phyloP scores from a whole-genome alignment of 495 filamentous ascomycete species.

The Penicillium maclennaniae region DNA sequence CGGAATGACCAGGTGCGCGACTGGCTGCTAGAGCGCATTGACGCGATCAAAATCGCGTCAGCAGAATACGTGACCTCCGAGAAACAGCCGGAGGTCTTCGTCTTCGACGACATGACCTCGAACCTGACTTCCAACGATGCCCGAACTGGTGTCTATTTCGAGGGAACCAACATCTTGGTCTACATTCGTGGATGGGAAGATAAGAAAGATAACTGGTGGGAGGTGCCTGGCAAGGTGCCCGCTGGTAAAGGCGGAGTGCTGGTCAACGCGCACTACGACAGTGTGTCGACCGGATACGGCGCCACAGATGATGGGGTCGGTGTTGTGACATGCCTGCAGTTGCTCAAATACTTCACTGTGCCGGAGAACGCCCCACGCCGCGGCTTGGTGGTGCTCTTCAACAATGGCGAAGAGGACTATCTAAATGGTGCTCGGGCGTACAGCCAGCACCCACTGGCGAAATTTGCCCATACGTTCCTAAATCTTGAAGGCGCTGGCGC shows the following conservation, averaged over 20 bases:
- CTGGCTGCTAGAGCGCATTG: constrained; percentile 70
- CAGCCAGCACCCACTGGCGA: constrained; percentile 71
- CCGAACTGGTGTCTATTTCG: constrained; percentile 63
- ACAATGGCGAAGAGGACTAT: constrained; percentile 95
- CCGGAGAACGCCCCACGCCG: constrained; percentile 69
- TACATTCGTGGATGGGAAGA: constrained; percentile 83
- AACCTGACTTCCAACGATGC: constrained; percentile 62
- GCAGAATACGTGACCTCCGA: constrained; percentile 18
- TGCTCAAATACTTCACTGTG: constrained; percentile 84
- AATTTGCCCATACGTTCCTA: constrained; percentile 76
- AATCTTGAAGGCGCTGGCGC: constrained; percentile 96
- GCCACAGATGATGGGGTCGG: constrained; percentile 94
- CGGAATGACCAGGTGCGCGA: constrained; percentile 75
- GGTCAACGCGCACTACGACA: constrained; percentile 95
- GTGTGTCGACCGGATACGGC: constrained; percentile 84
- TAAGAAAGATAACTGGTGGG: constrained; percentile 62
- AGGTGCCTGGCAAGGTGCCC: constrained; percentile 38
- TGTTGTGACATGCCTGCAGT: constrained; percentile 77
- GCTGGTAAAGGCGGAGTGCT: constrained; percentile 71
- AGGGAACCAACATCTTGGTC: constrained; percentile 88
- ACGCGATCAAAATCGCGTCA: constrained; percentile 61
- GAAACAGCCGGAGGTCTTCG: constrained; percentile 45
- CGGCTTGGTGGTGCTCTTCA: constrained; percentile 81
- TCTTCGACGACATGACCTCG: constrained; percentile 76
- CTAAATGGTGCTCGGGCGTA: constrained; percentile 89